phyloP scores from a whole-genome alignment of 2,329 filamentous ascomycete species.

The Monosporascus sp. region DNA sequence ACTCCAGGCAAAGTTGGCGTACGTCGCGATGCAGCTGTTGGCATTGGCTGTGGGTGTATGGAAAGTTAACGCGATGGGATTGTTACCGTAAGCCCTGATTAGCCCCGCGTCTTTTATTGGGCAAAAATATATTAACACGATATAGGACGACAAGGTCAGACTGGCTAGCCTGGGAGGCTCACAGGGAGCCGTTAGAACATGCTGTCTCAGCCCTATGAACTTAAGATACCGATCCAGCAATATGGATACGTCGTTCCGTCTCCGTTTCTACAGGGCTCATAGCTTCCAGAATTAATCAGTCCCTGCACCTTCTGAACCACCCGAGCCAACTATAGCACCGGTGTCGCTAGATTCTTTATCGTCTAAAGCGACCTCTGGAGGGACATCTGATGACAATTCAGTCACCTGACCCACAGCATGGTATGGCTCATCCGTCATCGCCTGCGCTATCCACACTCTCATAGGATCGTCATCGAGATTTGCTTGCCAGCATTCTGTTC shows the following conservation, averaged over 20 bases:
- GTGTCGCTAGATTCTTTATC: conserved; percentile 5
- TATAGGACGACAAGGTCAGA: conserved; percentile 86
- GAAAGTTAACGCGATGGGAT: conserved; percentile 95
- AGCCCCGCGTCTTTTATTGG: not conserved
- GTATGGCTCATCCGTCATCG: conserved; percentile 12
- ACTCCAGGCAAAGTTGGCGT: conserved; percentile 79
- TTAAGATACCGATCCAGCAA: conserved; percentile 3
- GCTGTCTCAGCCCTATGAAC: conserved; percentile 57
- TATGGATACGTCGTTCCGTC: not conserved
- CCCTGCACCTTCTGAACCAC: not conserved
- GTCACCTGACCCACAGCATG: conserved; percentile 8
- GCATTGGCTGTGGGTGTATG: conserved; percentile 83
- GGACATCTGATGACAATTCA: not conserved
- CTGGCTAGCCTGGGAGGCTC: conserved; percentile 92
- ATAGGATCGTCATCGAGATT: not conserved
- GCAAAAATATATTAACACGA: conserved; percentile 22
- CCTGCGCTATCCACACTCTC: conserved; percentile 8
- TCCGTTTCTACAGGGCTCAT: not conserved
- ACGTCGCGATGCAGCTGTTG: conserved; percentile 79
- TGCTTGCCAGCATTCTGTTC: no score
- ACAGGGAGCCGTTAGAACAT: conserved; percentile 62
- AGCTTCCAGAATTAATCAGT: not conserved
- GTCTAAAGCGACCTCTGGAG: not conserved
- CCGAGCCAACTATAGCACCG: not conserved
- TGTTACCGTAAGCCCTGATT: conserved; percentile 62